These are phyloP conservation scores for Ogataea angusta DNA, from an alignment of 805 yeast genomes.

Conservation along the genomic window DNA sequence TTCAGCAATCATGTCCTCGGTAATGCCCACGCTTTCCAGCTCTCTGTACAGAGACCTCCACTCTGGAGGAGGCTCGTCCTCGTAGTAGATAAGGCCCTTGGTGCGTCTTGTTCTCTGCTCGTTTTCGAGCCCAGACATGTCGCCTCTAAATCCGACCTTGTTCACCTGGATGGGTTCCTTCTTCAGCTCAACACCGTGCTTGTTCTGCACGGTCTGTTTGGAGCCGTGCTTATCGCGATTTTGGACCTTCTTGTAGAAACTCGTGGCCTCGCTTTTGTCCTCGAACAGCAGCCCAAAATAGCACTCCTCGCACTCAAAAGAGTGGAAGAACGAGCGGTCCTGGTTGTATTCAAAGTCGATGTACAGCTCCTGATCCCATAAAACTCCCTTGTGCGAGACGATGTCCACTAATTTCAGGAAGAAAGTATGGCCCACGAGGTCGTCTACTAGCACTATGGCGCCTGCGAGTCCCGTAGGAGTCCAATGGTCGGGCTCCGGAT, in stretches of 20 bases:
- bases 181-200: slow-evolving; percentile 80
- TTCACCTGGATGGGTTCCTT: slow-evolving; percentile 39
- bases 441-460: slow-evolving; percentile 84
- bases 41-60: slow-evolving; percentile 76
- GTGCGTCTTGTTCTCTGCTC: slow-evolving; percentile 56
- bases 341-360: slow-evolving; percentile 86
- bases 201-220: slow-evolving; percentile 79
- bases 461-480: slow-evolving; percentile 85
- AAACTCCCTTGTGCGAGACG: slow-evolving; percentile 73
- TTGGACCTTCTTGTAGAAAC: slow-evolving; percentile 74
- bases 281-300: slow-evolving; percentile 84
- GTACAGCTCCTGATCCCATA: slow-evolving; percentile 97
- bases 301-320: slow-evolving; percentile 91
- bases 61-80: slow-evolving; percentile 77
- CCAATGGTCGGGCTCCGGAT: slow-evolving; percentile 83
- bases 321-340: slow-evolving; percentile 91
- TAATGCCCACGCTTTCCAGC: slow-evolving; percentile 71
- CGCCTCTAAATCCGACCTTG: slow-evolving; percentile 67
- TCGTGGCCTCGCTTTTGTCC: slow-evolving; percentile 83
- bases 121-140: slow-evolving; percentile 33
- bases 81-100: slow-evolving; percentile 65
- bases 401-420: slow-evolving; percentile 88
- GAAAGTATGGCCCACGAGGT: slow-evolving; percentile 89
- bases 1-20: slow-evolving; percentile 87
- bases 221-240: slow-evolving; percentile 79